Evolutionary conservation across 108 stramenopile species (phyloP), one percentile per base, ranked within the genome.

Genomic region (Cyclotella choctawhatcheeana): DNA sequence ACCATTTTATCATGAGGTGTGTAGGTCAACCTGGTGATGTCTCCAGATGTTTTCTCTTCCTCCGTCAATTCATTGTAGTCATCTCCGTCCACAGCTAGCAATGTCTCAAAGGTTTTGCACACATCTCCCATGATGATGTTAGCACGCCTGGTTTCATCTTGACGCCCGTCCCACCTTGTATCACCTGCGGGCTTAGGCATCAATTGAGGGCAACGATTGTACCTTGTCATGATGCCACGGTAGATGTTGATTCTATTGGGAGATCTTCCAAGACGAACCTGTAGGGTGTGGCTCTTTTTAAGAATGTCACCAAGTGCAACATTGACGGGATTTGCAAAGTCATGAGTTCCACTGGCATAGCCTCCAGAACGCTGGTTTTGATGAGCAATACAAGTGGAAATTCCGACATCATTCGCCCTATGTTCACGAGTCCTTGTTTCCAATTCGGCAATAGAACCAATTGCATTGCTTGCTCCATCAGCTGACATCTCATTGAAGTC

Each of bases 391-490:
- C 69, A 70, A 25, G 60, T 51, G 13, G 13, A 16, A 31, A 70
- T 18, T 18, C 45, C 25, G 6, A 70, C 31, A 31, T 70, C 69
- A 59, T 60, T 70, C 3, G 58, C n/a, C 8, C 58, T 27, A 20
- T 14, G 10, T 18, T 26, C 17, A 14, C 58, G 58, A 21, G 58
- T 31, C 6, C 21, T 16, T 33, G 5, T 27, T 29, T 70, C 69
- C 21, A 25, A 70, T 47, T 70, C 68, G 5, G 54, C 40, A 44
- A 69, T 20, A 2, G 68, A 69, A n/a, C 68, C 68, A 30, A 69
- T 69, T 10, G 69, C 69, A 54, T 70, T 70, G 12, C 47, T 33
- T 37, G 67, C 67, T 24, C 67, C 67, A 37, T 68, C 53, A 16
- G 67, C 34, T 14, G 67, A 26, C 35, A 68, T 8, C 50, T 52